phyloP scores from a whole-genome alignment of 768 basidiomycete species.

The Boletus reticulatus region DNA sequence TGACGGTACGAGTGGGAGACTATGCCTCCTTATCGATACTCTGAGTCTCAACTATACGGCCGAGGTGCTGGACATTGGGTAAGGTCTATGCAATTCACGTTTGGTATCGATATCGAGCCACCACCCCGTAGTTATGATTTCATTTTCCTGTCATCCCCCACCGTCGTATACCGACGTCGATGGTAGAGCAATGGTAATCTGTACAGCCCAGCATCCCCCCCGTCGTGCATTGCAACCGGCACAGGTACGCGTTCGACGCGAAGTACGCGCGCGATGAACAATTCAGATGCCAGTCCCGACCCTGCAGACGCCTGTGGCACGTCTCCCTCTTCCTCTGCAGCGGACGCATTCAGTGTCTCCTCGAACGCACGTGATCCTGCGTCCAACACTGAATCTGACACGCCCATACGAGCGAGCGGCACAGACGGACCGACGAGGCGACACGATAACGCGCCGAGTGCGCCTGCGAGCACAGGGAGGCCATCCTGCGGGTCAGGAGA shows the following conservation, averaged over 20 bases:
- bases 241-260: slow-evolving; percentile 48
- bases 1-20: too few species aligned
- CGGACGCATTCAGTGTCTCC: too few species aligned
- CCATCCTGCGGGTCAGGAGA: slow-evolving; percentile 45
- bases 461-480: slow-evolving; percentile 55
- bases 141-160: slow-evolving; percentile 17
- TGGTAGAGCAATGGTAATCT: slow-evolving; percentile 64
- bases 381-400: slow-evolving; percentile 20
- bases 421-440: slow-evolving; percentile 58
- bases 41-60: too few species aligned
- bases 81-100: too few species aligned
- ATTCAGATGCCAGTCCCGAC: slow-evolving; percentile 52
- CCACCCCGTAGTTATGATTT: too few species aligned
- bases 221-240: slow-evolving; percentile 11
- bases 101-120: too few species aligned
- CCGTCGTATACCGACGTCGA: slow-evolving; percentile 56
- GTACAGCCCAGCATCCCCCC: slow-evolving; percentile 20
- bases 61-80: too few species aligned
- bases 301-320: slow-evolving; percentile 23
- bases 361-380: not conserved
- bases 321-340: not conserved
- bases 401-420: slow-evolving; percentile 55
- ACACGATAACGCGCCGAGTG: slow-evolving; percentile 74
- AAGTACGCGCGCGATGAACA: slow-evolving; percentile 80
- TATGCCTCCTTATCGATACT: too few species aligned